A percentile compares a stretch with the other conserved stretches of the same genome.
Conservation (phyloP, 208 protist genomes). For the Trypanosoma caninum region DNA sequence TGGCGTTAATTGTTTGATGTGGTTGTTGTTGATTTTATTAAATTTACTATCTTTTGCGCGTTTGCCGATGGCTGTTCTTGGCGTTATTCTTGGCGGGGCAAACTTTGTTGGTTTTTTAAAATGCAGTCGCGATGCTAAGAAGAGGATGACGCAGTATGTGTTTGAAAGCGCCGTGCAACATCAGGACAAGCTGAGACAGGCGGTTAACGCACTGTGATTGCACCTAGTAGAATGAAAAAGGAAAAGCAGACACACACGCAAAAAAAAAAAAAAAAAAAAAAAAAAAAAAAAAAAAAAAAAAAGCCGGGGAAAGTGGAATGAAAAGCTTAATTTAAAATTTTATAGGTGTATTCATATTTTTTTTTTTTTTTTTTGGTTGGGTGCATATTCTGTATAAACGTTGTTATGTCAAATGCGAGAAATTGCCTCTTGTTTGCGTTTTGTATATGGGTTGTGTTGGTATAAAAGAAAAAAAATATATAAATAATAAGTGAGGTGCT, state of each 20-base stretch:
- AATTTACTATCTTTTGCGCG: conserved; percentile 61
- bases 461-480: too few relatives aligned
- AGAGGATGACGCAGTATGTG: conserved; percentile 59
- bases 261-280: conserved; percentile 20
- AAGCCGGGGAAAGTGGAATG: too few relatives aligned
- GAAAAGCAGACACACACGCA: too few relatives aligned
- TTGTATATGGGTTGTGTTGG: too few relatives aligned
- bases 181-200: conserved; percentile 40
- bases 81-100: conserved; percentile 43
- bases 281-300: conserved; percentile 18
- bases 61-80: conserved; percentile 61
- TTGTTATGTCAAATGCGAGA: too few relatives aligned
- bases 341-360: too few relatives aligned
- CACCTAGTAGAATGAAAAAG: neutral
- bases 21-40: conserved; percentile 69
- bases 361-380: too few relatives aligned
- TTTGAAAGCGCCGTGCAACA: conserved; percentile 41
- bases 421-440: too few relatives aligned
- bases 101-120: conserved; percentile 87
- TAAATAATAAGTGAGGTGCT: too few relatives aligned
- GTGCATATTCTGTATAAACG: too few relatives aligned
- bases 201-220: conserved; percentile 18
- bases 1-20: conserved; percentile 42
- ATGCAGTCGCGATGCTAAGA: conserved; percentile 73
- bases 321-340: too few relatives aligned